Percentiles rank a stretch among this genome's conserved stretches.
phyloP scores from a whole-genome alignment of 495 filamentous ascomycete species.

The Aspergillus hancockii region DNA sequence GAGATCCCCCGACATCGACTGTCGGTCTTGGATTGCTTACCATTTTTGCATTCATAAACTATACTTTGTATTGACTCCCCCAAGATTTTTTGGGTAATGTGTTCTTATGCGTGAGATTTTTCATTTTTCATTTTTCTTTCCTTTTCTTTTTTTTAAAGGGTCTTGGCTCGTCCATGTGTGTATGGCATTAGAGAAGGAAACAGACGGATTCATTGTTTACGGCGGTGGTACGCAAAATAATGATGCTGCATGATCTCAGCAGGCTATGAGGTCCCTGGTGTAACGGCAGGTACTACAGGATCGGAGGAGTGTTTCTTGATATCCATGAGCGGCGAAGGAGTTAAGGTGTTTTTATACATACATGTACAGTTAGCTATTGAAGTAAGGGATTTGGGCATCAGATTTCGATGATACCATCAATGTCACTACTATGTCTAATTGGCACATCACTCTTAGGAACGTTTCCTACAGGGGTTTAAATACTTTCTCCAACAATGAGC shows the following conservation, averaged over 20 bases:
- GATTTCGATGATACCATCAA: not conserved
- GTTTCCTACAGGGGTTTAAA: too few relatives aligned
- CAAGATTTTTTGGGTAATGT: not conserved
- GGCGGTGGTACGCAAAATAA: not conserved
- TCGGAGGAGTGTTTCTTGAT: constrained; percentile 7
- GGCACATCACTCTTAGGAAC: too few relatives aligned
- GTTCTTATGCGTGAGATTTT: not conserved
- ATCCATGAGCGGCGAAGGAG: constrained; percentile 9
- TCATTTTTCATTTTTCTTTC: not conserved
- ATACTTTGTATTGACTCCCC: not conserved
- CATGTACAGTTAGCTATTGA: not conserved
- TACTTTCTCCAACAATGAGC: not conserved
- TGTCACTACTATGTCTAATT: not conserved
- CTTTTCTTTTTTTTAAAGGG: constrained; percentile 1
- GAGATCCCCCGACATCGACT: constrained; percentile 11
- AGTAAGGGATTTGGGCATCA: not conserved
- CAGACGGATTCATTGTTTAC: not conserved
- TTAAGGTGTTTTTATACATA: constrained; percentile 26
- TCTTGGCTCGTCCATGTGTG: constrained; percentile 3
- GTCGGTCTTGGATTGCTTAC: not conserved
- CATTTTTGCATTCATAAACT: not conserved
- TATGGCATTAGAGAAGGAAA: constrained; percentile 2
- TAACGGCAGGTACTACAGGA: constrained; percentile 10
- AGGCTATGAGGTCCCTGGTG: constrained; percentile 11
- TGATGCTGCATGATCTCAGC: constrained; percentile 5